Evolutionary conservation across 805 yeast genomes (phyloP), one percentile per base, ranked within the genome.

Genomic region (Spathaspora boniae): DNA sequence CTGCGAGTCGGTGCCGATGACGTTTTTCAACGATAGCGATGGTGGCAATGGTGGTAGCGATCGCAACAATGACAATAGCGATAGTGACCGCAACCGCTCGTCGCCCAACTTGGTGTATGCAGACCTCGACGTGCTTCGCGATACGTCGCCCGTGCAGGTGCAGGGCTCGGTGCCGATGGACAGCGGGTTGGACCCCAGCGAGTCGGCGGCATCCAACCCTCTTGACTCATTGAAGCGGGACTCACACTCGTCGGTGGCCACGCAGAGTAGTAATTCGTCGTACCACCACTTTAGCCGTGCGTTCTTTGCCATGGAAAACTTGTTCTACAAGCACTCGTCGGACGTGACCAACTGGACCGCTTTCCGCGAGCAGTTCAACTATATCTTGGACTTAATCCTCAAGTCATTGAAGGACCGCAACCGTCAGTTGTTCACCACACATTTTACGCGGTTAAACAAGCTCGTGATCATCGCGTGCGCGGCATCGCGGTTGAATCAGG

Each of bases 301-400:
- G 6, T 62, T 68, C 33, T 68, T 61, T 48, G 47, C 62, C 14
- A 49, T 62, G 45, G 58, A 63, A 4, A 56, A 56, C 6, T 48
- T 76, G 7, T 82, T 82, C 51, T 80, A 80, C 50, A 67, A 67
- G 37, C 80, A 79, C 39, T 72, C 78, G 9, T 56, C 72, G 8
- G 91, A 84, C 51, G 61, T 81, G 16, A 60, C 66, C 15, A 64
- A 67, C 8, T 84, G 91, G 91, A 62, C 74, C 3, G 76, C 70
- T 16, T 53, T 81, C 26, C 62, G 67, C 29, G 72, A 70, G 32
- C 62, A 68, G 5, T 68, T 80, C 31, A 54, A 67, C 11, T 70
- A 62, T 43, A 63, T 74, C 30, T 56, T 79, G 9, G 74, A 71
- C 17, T 52, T 73, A 38, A 57, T 78, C 0, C 53, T 69, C 33